Evolutionary conservation across 345 rosid genomes (phyloP).

Genomic region (Citrus medica): DNA sequence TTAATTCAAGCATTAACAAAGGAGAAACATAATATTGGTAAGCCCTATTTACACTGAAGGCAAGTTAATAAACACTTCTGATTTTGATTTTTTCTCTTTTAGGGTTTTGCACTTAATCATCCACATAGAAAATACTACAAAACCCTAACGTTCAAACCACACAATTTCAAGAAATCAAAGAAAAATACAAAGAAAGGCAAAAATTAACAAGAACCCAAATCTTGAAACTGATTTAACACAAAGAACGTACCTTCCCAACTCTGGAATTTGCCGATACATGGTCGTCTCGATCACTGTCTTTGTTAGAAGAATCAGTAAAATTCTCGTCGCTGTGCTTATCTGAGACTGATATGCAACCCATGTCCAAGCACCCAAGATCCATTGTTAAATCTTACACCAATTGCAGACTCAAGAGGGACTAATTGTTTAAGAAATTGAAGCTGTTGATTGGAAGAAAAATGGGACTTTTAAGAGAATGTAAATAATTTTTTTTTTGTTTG

Average conservation of each 20-base stretch:
- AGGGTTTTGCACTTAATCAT: not conserved
- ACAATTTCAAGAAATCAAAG: not conserved
- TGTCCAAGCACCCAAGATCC: slow-evolving; percentile 74
- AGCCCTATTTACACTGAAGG: not conserved
- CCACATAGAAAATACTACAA: not conserved
- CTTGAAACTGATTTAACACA: not conserved
- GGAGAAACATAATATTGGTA: not conserved
- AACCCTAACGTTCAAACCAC: not conserved
- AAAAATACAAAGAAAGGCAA: not conserved
- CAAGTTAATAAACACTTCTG: not conserved
- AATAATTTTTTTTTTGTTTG: not conserved
- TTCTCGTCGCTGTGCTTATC: slow-evolving; percentile 32
- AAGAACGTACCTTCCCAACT: slow-evolving; percentile 41
- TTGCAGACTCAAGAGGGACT: not conserved
- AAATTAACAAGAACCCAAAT: slow-evolving; percentile 6
- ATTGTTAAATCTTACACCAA: slow-evolving; percentile 19
- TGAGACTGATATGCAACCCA: slow-evolving; percentile 45
- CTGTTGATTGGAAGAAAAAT: not conserved
- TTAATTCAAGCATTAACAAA: not conserved
- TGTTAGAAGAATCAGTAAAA: slow-evolving; percentile 16
- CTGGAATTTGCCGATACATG: slow-evolving; percentile 38
- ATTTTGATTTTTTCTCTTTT: not conserved
- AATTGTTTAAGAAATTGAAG: not conserved
- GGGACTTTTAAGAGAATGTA: not conserved
- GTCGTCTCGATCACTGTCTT: slow-evolving; percentile 26